Evolutionary conservation across 179 eudicot species (phyloP).

Genomic region (Beta macrorhiza): DNA sequence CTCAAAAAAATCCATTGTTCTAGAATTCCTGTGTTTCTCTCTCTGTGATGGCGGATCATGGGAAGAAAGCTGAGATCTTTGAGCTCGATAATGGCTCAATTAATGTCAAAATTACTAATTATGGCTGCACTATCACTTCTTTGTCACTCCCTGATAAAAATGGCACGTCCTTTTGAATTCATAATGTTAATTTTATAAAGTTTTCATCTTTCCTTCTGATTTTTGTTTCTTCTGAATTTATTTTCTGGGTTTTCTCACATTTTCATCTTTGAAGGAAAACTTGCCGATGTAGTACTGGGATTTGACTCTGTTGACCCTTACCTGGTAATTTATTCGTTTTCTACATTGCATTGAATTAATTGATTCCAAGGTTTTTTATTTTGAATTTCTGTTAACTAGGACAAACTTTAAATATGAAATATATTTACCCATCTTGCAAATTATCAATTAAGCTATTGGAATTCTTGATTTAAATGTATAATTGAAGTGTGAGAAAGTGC

Average conservation of each 20-base stretch:
- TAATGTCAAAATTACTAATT: constrained; percentile 68
- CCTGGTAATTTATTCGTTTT: constrained; percentile 40
- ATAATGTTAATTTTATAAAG: background rate
- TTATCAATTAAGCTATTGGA: background rate
- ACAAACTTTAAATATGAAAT: background rate
- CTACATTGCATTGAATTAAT: background rate
- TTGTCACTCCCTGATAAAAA: constrained; percentile 71
- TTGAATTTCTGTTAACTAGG: background rate
- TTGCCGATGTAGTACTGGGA: constrained; percentile 95
- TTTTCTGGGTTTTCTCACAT: constrained; percentile 3
- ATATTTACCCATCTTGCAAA: background rate
- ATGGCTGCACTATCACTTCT: constrained; percentile 90
- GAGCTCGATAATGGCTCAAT: constrained; percentile 89
- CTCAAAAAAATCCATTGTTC: background rate
- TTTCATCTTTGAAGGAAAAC: constrained; percentile 56
- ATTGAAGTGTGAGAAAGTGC: background rate
- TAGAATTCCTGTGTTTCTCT: background rate
- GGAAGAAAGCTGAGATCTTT: constrained; percentile 55
- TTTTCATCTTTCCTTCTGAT: background rate
- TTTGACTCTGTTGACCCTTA: constrained; percentile 84
- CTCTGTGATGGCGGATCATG: constrained; percentile 48
- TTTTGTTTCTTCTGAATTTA: constrained; percentile 1
- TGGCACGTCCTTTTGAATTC: constrained; percentile 39
- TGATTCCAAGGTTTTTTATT: background rate
- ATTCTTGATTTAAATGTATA: background rate